phyloP scores from a whole-genome alignment of 1,284 basidiomycete species.

The Ustanciosporium gigantosporum region DNA sequence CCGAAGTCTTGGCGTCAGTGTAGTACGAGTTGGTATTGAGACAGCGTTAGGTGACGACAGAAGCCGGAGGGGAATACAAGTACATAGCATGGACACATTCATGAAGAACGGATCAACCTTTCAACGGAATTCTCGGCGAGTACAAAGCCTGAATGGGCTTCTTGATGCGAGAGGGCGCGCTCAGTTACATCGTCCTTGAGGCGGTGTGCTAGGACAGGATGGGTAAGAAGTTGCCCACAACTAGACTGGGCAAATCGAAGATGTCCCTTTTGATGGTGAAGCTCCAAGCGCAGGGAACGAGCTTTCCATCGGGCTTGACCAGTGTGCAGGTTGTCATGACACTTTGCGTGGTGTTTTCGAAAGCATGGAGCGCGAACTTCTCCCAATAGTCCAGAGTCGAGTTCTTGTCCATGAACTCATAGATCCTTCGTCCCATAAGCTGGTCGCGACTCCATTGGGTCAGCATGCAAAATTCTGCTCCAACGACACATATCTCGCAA shows the following conservation, averaged over 20 bases:
- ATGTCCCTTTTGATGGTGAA: constrained; percentile 60
- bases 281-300: constrained; percentile 56
- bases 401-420: constrained; percentile 59
- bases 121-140: too few relatives aligned
- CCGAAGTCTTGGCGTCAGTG: too few relatives aligned
- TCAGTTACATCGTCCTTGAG: too few relatives aligned
- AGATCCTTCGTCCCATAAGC: constrained; percentile 56
- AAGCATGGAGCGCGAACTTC: constrained; percentile 58
- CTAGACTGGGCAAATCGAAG: constrained; percentile 55
- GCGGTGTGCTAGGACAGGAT: constrained; percentile 23
- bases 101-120: too few relatives aligned
- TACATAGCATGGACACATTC: too few relatives aligned
- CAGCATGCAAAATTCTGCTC: constrained; percentile 92
- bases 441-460: constrained; percentile 64
- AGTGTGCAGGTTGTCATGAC: constrained; percentile 56
- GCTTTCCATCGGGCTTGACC: constrained; percentile 48
- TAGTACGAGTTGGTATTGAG: too few relatives aligned
- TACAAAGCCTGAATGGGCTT: too few relatives aligned
- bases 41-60: too few relatives aligned
- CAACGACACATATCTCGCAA: constrained; percentile 94
- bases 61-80: too few relatives aligned
- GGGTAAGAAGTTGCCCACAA: constrained; percentile 44
- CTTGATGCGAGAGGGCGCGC: too few relatives aligned
- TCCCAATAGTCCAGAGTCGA: constrained; percentile 59
- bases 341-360: constrained; percentile 58